A percentile compares a stretch with the other conserved stretches of the same genome.
Conservation (phyloP, 2,329 filamentous ascomycete species). For the Rutstroemia sp. region DNA sequence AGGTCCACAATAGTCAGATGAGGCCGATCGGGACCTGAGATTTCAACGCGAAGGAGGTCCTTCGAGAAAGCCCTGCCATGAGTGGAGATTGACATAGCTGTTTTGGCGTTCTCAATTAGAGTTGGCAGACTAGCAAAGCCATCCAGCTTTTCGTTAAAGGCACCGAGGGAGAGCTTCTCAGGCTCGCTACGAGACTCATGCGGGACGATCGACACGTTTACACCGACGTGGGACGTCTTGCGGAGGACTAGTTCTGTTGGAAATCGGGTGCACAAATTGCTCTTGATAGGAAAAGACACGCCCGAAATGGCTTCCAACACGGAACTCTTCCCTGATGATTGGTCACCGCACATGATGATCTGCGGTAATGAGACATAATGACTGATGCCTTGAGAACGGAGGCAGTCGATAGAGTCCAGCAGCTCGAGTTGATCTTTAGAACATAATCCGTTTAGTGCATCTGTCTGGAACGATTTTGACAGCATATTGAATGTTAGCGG, state of each 20-base stretch:
- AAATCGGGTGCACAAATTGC: conserved; percentile 3
- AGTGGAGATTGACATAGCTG: conserved; percentile 11
- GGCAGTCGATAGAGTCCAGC: conserved; percentile 22
- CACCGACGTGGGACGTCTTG: conserved; percentile 10
- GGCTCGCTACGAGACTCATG: conserved; percentile 13
- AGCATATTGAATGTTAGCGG: too few relatives aligned
- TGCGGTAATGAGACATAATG: conserved; percentile 12
- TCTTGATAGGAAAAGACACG: conserved; percentile 32
- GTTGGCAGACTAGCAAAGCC: conserved; percentile 15
- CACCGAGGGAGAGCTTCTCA: conserved; percentile 11
- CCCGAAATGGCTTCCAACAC: conserved; percentile 30
- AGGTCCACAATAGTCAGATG: conserved; percentile 53
- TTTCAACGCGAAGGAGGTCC: conserved; percentile 17
- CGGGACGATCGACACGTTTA: conserved; percentile 18
- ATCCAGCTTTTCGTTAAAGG: conserved; percentile 17
- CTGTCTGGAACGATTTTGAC: conserved; percentile 10
- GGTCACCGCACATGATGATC: conserved; percentile 35
- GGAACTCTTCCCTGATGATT: conserved; percentile 33
- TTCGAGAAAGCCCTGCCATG: conserved; percentile 24
- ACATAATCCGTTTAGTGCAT: conserved; percentile 15
- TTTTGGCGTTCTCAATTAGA: conserved; percentile 20
- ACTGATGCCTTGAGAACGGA: conserved; percentile 24
- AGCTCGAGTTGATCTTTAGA: conserved; percentile 23
- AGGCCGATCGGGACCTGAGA: too few relatives aligned
- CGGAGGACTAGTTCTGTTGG: conserved; percentile 28